Percentiles rank a stretch among this genome's conserved stretches.
Evolutionary conservation across 2,329 filamentous ascomycete species (phyloP).

Genomic region (Colletotrichum cereale): DNA sequence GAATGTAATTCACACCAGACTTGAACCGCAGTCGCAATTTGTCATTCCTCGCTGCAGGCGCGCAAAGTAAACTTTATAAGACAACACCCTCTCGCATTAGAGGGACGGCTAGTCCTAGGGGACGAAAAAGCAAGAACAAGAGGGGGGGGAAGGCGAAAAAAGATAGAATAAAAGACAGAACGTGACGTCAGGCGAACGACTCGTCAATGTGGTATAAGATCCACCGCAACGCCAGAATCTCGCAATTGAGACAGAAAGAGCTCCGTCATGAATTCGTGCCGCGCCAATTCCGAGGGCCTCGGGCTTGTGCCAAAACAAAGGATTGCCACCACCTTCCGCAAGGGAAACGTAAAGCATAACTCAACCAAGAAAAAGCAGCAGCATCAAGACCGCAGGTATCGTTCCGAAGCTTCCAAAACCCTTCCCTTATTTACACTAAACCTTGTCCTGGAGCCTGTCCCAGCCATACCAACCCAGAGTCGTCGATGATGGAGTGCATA

Average conservation of each 20-base stretch:
- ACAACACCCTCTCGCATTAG: not conserved
- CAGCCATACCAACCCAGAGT: not conserved
- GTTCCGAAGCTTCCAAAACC: not conserved
- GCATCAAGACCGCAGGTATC: not conserved
- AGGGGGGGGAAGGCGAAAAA: not conserved
- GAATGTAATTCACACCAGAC: not conserved
- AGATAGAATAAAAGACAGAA: conserved; percentile 18
- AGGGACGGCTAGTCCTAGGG: not conserved
- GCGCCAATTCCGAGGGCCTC: conserved; percentile 3
- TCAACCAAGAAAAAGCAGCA: not conserved
- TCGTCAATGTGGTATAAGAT: conserved; percentile 40
- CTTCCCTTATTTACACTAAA: conserved; percentile 33
- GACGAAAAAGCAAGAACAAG: conserved; percentile 34
- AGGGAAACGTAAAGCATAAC: not conserved
- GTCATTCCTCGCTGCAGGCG: not conserved
- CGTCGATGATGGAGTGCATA: not conserved
- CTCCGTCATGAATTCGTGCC: conserved; percentile 26
- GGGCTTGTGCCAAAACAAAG: conserved; percentile 9
- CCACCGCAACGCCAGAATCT: conserved; percentile 39
- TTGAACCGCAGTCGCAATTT: not conserved
- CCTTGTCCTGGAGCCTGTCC: not conserved
- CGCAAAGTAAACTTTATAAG: not conserved
- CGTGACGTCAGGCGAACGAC: conserved; percentile 35
- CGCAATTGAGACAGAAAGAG: conserved; percentile 31
- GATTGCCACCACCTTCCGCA: conserved; percentile 21